Conservation (phyloP, 495 filamentous ascomycete genomes). For the Penicillium desertorum region DNA sequence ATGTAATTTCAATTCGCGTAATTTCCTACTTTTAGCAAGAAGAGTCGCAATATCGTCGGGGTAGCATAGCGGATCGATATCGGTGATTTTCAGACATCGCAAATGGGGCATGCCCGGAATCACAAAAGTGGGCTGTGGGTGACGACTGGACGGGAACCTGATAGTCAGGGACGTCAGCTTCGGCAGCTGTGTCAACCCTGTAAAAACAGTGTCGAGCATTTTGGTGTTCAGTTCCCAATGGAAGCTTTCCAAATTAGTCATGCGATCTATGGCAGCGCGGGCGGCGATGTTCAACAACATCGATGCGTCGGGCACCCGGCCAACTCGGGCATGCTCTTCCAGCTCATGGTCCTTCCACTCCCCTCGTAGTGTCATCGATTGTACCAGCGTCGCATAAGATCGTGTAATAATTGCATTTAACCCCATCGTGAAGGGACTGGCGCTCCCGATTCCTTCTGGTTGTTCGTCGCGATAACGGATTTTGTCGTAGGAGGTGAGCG, state of each 20-base stretch:
- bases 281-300: constrained; percentile 64
- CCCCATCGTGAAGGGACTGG: constrained; percentile 62
- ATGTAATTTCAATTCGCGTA: constrained; percentile 56
- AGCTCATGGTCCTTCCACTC: constrained; percentile 58
- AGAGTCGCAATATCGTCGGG: constrained; percentile 62
- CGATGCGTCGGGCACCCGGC: constrained; percentile 59
- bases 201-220: constrained; percentile 59
- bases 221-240: constrained; percentile 65
- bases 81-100: constrained; percentile 50
- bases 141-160: constrained; percentile 54
- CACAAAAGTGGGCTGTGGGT: constrained; percentile 57
- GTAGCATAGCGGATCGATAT: constrained; percentile 66
- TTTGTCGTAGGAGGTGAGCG: constrained; percentile 57
- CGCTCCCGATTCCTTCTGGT: constrained; percentile 60
- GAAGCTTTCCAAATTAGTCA: constrained; percentile 55
- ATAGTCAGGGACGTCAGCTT: constrained; percentile 56
- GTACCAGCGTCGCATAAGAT: constrained; percentile 52
- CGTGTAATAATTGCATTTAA: constrained; percentile 60
- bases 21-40: constrained; percentile 50
- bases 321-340: constrained; percentile 56
- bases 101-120: constrained; percentile 60
- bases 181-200: constrained; percentile 49
- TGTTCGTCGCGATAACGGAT: constrained; percentile 59
- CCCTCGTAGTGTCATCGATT: constrained; percentile 53
- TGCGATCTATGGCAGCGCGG: constrained; percentile 59